Evolutionary conservation across 441 rosid species (phyloP).

Genomic region (Populus hybrid): DNA sequence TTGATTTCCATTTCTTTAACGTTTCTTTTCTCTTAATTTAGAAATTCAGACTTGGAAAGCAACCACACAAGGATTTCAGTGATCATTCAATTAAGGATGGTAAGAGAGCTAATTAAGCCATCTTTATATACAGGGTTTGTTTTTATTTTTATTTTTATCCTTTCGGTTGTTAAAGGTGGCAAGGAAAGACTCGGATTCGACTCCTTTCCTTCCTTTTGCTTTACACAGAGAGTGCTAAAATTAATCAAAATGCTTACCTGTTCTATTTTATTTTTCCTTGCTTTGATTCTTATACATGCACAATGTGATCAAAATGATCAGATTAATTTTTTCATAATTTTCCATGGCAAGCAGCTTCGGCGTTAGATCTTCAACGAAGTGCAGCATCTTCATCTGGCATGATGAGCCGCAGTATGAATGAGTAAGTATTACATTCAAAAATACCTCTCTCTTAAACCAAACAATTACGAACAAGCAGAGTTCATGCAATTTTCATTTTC

Average conservation of each 20-base stretch:
- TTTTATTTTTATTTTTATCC: not conserved
- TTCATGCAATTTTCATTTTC: not conserved
- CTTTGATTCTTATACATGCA: not conserved
- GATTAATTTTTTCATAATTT: not conserved
- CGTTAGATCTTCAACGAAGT: constrained; percentile 82
- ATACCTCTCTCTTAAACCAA: not conserved
- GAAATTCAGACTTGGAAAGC: constrained; percentile 99
- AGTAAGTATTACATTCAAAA: constrained; percentile 41
- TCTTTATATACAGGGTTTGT: constrained; percentile 23
- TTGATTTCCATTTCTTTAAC: constrained; percentile 11
- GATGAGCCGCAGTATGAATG: constrained; percentile 92
- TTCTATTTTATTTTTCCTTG: not conserved
- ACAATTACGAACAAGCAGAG: not conserved
- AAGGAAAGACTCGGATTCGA: not conserved
- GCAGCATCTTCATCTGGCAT: constrained; percentile 81
- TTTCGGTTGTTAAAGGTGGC: not conserved
- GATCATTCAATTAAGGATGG: constrained; percentile 97
- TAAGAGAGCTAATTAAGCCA: constrained; percentile 28
- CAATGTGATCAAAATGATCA: not conserved
- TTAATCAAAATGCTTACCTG: not conserved
- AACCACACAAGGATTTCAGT: constrained; percentile 94
- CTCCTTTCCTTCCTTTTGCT: constrained; percentile 3
- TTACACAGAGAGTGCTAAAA: not conserved
- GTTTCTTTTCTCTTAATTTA: constrained; percentile 28
- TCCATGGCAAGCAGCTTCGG: constrained; percentile 44